Base-by-base conservation (phyloP, 768 basidiomycete genomes). In the Leccinellum luteum region DNA sequence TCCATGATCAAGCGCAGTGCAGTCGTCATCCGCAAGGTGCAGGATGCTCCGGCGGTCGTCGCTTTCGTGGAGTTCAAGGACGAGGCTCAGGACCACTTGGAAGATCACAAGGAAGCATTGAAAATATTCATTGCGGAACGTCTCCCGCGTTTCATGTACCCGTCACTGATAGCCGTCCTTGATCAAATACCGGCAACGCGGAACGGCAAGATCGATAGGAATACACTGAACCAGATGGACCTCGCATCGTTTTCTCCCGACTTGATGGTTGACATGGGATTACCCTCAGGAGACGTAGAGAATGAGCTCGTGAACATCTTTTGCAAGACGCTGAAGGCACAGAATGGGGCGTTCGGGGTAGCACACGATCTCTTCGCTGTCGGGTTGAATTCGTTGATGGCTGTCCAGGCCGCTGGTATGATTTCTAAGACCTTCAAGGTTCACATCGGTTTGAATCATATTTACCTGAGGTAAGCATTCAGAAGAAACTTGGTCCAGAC, bases 101-200 rank as follows among this genome's bases (percentile, higher is more conserved):
- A 67, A 52, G 62, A 66, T 32, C 58, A 63, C 35, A 61, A 56
- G 19, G 62, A 68, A 25, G 62, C 57, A 3, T 34, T 69, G 52
- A 70, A 60, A 54, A 7, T 66, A 34, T 68, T 69, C 19, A 59
- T 70, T 50, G 57, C 70, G 2, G 70, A 71, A 30, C 65, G 69
- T 6, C 65, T 70, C 3, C 69, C 69, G n/a, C 65, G 69, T 8
- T 70, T 71, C 58, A 70, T 70, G 69, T 69, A 69, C 54, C 69
- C 69, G 10, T 69, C 69, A 3, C 64, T 70, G 25, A 59, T 71
- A 23, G 66, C 67, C 13, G 59, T 63, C 23, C 67, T 70, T 19
- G 57, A 64, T 48, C 48, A 61, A 13, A 51, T 70, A 3, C 69
- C 69, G 2, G 23, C 64, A 7, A 71, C 67, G 23, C 63, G 62